Evolutionary conservation across 2,329 filamentous ascomycete species (phyloP).

Genomic region (Rhynchosporium graminicola): DNA sequence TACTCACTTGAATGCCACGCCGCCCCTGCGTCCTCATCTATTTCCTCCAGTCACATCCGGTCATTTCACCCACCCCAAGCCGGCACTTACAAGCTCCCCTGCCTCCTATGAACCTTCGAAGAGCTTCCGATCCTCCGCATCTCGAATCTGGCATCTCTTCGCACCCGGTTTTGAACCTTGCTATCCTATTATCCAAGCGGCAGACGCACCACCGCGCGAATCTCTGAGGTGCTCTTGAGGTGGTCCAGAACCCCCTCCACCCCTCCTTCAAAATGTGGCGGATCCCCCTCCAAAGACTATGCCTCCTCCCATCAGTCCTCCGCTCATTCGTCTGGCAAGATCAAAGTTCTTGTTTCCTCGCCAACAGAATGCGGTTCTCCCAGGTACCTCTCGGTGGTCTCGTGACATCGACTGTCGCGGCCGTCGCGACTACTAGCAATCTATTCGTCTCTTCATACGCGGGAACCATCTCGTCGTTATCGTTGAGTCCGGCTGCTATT

Average conservation of each 20-base stretch:
- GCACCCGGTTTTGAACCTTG: background rate
- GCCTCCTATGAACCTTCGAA: no score
- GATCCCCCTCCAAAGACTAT: constrained; percentile 19
- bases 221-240: no score
- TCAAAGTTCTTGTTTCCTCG: constrained; percentile 5
- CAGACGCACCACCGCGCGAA: no score
- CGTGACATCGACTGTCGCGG: constrained; percentile 26
- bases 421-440: constrained; percentile 24
- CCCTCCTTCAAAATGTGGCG: constrained; percentile 23
- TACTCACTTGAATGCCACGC: no score
- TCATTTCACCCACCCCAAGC: no score
- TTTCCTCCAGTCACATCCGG: no score
- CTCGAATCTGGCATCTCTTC: constrained; percentile 3
- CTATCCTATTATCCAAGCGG: background rate
- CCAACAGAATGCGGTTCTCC: constrained; percentile 27
- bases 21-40: no score
- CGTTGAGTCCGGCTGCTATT: constrained; percentile 33
- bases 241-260: background rate
- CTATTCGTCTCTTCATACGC: constrained; percentile 45
- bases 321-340: constrained; percentile 12
- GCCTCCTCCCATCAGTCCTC: constrained; percentile 18
- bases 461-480: constrained; percentile 42
- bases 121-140: constrained; percentile 3
- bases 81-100: no score
- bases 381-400: constrained; percentile 27